A percentile compares a stretch with the other conserved stretches of the same genome.
Conservation (phyloP, 805 yeast species). For the Metschnikowia drakensbergensis region DNA sequence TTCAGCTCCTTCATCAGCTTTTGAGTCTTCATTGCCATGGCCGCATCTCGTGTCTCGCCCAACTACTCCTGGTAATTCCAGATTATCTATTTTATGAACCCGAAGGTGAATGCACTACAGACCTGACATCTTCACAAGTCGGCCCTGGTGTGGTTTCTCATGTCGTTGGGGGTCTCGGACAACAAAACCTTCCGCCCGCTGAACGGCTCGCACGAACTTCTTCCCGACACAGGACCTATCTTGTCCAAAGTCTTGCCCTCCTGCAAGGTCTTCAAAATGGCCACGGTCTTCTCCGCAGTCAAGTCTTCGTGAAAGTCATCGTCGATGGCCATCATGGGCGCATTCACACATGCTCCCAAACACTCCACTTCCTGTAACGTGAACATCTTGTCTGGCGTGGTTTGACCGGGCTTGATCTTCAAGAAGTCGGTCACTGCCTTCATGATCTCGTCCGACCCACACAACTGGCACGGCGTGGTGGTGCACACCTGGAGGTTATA, state of each 20-base stretch:
- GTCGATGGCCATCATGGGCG: constrained; percentile 81
- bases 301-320: constrained; percentile 83
- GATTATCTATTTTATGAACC: constrained; percentile 5
- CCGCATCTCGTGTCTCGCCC: not conserved
- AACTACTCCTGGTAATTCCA: constrained; percentile 1
- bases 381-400: constrained; percentile 69
- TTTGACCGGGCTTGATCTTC: constrained; percentile 69
- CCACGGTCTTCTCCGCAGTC: constrained; percentile 60
- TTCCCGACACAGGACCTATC: constrained; percentile 68
- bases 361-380: constrained; percentile 87
- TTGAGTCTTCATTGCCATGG: too few relatives aligned
- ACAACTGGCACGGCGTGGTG: constrained; percentile 83
- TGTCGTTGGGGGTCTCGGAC: constrained; percentile 60
- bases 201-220: constrained; percentile 74
- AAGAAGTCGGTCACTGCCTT: constrained; percentile 60
- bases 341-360: constrained; percentile 89
- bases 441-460: constrained; percentile 79
- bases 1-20: too few relatives aligned
- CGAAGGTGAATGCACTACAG: constrained; percentile 5
- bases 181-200: constrained; percentile 63
- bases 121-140: constrained; percentile 48
- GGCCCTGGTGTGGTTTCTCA: constrained; percentile 65
- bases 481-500: constrained; percentile 83
- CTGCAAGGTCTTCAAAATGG: constrained; percentile 58
- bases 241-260: constrained; percentile 53